Evolutionary conservation across 106 monocot species (phyloP).

Genomic region (Platanthera zijinensis): DNA sequence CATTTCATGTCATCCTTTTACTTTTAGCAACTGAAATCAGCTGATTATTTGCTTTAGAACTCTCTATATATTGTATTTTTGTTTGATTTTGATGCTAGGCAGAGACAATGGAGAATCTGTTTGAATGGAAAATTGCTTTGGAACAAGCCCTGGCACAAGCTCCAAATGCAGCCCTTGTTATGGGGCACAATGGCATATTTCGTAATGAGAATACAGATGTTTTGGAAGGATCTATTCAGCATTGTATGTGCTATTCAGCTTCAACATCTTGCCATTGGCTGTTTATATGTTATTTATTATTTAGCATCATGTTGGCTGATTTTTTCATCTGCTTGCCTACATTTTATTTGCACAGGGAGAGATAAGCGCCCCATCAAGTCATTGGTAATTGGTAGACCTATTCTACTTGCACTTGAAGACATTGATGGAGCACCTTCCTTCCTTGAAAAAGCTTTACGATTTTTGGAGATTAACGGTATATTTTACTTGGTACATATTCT

Average conservation of each 20-base stretch:
- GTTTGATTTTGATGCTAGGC: slow-evolving; percentile 42
- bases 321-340: slow-evolving; percentile 3
- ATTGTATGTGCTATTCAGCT: slow-evolving; percentile 36
- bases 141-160: slow-evolving; percentile 91
- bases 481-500: not conserved
- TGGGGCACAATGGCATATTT: slow-evolving; percentile 99
- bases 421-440: slow-evolving; percentile 98
- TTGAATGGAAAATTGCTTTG: slow-evolving; percentile 96
- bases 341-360: slow-evolving; percentile 58
- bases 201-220: slow-evolving; percentile 79
- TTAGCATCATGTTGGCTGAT: not conserved
- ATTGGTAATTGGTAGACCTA: slow-evolving; percentile 91
- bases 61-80: not conserved
- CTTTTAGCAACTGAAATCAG: not conserved
- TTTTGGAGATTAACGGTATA: slow-evolving; percentile 86
- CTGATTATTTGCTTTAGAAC: not conserved
- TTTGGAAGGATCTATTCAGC: slow-evolving; percentile 80
- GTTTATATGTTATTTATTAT: not conserved
- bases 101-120: slow-evolving; percentile 87
- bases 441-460: slow-evolving; percentile 80
- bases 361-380: slow-evolving; percentile 87
- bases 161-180: slow-evolving; percentile 98
- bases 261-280: not conserved
- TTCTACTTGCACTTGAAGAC: slow-evolving; percentile 97
- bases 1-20: not conserved